Percentiles rank a stretch among this genome's conserved stretches.
phyloP scores from a whole-genome alignment of 768 basidiomycete genomes.

The Mycena rebaudengoi region DNA sequence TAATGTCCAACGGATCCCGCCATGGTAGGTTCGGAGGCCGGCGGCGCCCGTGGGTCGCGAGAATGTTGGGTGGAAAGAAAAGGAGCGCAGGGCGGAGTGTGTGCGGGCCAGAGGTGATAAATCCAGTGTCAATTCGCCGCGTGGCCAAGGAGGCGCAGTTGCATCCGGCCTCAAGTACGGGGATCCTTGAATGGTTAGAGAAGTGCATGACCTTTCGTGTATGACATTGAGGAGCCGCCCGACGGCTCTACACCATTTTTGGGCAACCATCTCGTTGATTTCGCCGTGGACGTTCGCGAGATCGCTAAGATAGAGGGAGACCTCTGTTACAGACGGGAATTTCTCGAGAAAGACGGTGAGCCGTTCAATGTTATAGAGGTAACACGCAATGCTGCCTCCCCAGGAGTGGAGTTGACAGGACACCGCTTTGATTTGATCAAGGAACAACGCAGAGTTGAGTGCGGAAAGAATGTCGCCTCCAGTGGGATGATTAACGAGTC shows the following conservation, averaged over 20 bases:
- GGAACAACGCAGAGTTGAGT: constrained; percentile 7
- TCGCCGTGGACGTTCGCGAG: background rate
- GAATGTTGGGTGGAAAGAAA: background rate
- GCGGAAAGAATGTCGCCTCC: constrained; percentile 7
- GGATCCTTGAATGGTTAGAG: background rate
- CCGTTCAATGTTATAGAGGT: constrained; percentile 11
- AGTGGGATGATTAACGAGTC: background rate
- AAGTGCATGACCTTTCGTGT: background rate
- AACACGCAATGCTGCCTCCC: constrained; percentile 4
- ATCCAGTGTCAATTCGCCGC: background rate
- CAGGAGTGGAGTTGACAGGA: constrained; percentile 7
- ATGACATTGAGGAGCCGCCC: constrained; percentile 1
- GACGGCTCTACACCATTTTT: background rate
- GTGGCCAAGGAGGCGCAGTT: background rate
- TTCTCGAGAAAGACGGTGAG: constrained; percentile 1
- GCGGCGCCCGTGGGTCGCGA: too few species aligned
- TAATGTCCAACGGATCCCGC: background rate
- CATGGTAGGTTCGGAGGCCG: too few species aligned
- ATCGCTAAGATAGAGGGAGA: background rate
- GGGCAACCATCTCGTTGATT: background rate
- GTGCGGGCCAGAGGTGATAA: background rate
- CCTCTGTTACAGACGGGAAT: background rate
- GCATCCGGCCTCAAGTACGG: background rate
- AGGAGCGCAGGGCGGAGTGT: background rate
- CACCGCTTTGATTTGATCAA: background rate